phyloP scores from a whole-genome alignment of 2,329 filamentous ascomycete genomes.

The Verticillium dahliae region DNA sequence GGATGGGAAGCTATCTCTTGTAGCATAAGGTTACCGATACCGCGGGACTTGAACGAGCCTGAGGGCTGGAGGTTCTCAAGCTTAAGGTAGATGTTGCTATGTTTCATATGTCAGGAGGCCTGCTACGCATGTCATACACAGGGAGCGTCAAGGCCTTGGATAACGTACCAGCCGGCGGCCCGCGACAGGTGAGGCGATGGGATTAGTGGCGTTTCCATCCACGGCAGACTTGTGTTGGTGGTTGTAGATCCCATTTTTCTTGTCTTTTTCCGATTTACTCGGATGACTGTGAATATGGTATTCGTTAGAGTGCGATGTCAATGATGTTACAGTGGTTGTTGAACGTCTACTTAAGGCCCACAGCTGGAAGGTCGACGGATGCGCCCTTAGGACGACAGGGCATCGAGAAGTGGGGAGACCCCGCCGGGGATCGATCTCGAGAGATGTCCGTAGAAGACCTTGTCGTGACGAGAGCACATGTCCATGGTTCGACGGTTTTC shows the following conservation, averaged over 20 bases:
- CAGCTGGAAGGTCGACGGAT: too few species aligned
- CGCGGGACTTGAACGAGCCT: slow-evolving; percentile 79
- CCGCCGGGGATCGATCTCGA: too few species aligned
- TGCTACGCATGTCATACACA: background rate
- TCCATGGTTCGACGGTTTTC: too few species aligned
- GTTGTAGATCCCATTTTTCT: slow-evolving; percentile 31
- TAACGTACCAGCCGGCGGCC: slow-evolving; percentile 62
- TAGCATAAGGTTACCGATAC: slow-evolving; percentile 66
- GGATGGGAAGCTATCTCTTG: slow-evolving; percentile 24
- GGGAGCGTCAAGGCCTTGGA: background rate
- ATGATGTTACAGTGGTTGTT: too few species aligned
- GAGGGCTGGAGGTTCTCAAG: slow-evolving; percentile 80
- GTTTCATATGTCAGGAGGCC: background rate
- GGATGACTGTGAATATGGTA: too few species aligned
- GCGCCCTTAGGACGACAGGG: too few species aligned
- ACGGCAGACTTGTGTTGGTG: slow-evolving; percentile 42
- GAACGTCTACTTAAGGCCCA: too few species aligned
- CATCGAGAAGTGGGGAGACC: too few species aligned
- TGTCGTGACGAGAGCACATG: too few species aligned
- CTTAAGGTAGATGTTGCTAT: slow-evolving; percentile 73
- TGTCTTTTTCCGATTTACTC: background rate
- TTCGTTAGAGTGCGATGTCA: too few species aligned
- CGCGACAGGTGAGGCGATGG: slow-evolving; percentile 61
- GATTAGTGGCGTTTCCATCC: slow-evolving; percentile 66
- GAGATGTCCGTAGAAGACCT: too few species aligned